Evolutionary conservation across 1,284 basidiomycete species (phyloP), one percentile per base, ranked within the genome.

Genomic region (Neonothopanus nambi): DNA sequence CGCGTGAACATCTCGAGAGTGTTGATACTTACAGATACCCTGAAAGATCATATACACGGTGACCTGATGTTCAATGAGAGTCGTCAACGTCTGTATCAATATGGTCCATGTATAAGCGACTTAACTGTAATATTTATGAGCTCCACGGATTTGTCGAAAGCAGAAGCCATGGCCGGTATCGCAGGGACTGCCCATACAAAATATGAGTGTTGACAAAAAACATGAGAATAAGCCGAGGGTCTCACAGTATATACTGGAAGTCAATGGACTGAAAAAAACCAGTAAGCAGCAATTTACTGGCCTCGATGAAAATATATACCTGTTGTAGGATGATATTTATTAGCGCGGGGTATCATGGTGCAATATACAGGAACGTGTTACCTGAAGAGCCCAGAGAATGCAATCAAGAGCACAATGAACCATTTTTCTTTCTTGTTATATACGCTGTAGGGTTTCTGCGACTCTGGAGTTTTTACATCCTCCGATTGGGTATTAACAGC

Each of bases 301-400:
- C 3, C 8, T 9, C 9, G 30, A 8, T 8, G 9, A 9, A 24
- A 24, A 6, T 8, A 20, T 6, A 24, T 43, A n/a, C 21, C 46
- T 37, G n/a, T n/a, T 21, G 38, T n/a, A 5, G 89, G 88, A 55
- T 90, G 81, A 65, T 89, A 92, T 52, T 89, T 85, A 56, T 85
- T 91, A 5, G 85, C 41, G 7, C n/a, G 38, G n/a, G 7, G 35
- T 17, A 40, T 17, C 6, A 8, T 8, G 11, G 12, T 4, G 20
- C 18, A 9, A 33, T 13, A 33, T 8, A 33, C 9, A 11, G 30
- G 13, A 33, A 13, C 13, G 8, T 33, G 2, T 60, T 46, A 78
- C 87, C 87, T 88, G 65, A 87, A 87, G 1, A 87, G 52, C 0
- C 74, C 83, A 11, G 83, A 84, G 47, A 83, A 68, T 0, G 81